Base-by-base conservation (phyloP, 192 early-diverging fungal genomes). In the Powellomyces hirtus region DNA sequence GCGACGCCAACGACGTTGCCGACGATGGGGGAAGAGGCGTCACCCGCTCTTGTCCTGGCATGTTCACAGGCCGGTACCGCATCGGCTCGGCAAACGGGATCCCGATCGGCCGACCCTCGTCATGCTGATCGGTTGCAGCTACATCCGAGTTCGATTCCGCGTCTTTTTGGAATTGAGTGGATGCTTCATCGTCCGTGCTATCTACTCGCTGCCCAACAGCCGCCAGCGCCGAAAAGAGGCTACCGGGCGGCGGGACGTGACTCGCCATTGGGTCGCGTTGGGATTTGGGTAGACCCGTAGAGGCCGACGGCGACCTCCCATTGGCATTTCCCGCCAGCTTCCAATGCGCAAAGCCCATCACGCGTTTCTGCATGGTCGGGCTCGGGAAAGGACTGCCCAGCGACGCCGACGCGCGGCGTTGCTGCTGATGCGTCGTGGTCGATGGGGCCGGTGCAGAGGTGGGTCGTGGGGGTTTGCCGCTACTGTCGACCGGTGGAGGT, bases 351-450 rank as follows among this genome's bases (percentile, higher is more conserved):
- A 73, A 45, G 7, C 37, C 22, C 16, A 74, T 37, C 20, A 72
- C 74, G 18, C 60, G 27, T 26, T 62, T 71, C 51, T 66, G 69
- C 57, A 68, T 71, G 2, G 58, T 75, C 14, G 74, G 74, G 38
- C 52, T 59, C 6, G 74, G 74, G 34, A 75, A 75, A 20, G 74
- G 74, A 36, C 51, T 59, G 22, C 74, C 70, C 31, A 67, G 53
- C 34, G 52, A 59, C 14, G 52, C 38, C 14, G 65, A 57, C 11
- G 31, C 38, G 0, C 65, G 51, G 20, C 52, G 46, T 20, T 33
- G 26, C 34, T 22, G n/a, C n/a, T n/a, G n/a, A n/a, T n/a, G n/a
- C n/a, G n/a, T n/a, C n/a, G n/a, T n/a, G n/a, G n/a, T n/a, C 27
- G 53, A 20, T 10, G 66, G 40, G 10, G 37, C 36, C 26, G 62